Evolutionary conservation across 768 basidiomycete species (phyloP).

Genomic region (Tulasnella sp.): DNA sequence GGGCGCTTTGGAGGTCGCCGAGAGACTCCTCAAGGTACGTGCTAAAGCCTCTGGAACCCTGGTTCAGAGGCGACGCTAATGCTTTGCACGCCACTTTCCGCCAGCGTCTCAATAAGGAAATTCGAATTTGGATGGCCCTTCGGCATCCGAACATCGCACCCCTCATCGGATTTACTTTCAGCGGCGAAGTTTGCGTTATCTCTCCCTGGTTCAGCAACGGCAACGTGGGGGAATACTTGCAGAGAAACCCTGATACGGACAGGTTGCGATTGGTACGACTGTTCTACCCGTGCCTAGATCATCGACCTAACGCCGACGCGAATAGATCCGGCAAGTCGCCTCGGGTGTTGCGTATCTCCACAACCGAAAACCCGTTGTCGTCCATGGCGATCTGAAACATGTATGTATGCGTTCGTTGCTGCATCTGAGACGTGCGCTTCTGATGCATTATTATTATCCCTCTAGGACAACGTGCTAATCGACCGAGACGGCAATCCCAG

Average conservation of each 20-base stretch:
- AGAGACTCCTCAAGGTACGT: conserved; percentile 1
- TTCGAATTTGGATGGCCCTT: background rate
- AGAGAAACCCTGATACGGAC: background rate
- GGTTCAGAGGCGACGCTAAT: background rate
- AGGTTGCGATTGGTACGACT: background rate
- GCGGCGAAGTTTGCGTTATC: background rate
- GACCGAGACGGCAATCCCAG: conserved; percentile 5
- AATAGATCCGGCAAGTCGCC: conserved; percentile 7
- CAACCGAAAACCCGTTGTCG: background rate
- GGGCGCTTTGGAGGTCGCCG: background rate
- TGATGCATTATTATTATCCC: background rate
- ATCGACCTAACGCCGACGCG: no score
- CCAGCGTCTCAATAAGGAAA: background rate
- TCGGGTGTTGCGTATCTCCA: conserved; percentile 6
- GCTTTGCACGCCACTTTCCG: background rate
- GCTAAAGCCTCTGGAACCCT: background rate
- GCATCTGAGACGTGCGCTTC: background rate
- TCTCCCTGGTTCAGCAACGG: background rate
- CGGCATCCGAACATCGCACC: conserved; percentile 4
- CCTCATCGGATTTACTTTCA: background rate
- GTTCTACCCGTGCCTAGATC: background rate
- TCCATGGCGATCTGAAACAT: conserved; percentile 6
- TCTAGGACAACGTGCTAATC: conserved; percentile 13
- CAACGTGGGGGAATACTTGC: background rate
- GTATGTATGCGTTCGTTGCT: background rate